A percentile compares a stretch with the other conserved stretches of the same genome.
These are phyloP conservation scores for Nicotiana rustica DNA, from an alignment of 305 asterid species.

Conservation along the genomic window DNA sequence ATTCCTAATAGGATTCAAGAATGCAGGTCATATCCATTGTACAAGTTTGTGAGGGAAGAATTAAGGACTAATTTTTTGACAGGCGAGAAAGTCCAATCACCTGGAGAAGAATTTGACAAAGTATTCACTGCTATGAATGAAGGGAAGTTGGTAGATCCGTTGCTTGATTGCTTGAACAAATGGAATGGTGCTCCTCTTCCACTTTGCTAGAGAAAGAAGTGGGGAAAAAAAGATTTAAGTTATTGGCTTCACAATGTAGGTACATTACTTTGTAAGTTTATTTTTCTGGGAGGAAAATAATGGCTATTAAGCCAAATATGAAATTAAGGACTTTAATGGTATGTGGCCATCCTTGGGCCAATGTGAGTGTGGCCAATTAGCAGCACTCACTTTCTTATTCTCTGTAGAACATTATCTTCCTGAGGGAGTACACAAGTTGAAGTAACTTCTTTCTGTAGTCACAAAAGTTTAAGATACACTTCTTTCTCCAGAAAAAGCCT, in stretches of 20 bases:
- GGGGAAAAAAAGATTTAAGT: not conserved
- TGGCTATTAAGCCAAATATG: no score
- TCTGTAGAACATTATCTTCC: no score
- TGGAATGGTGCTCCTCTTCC: constrained; percentile 84
- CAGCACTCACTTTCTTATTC: no score
- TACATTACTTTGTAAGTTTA: constrained; percentile 26
- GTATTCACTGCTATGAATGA: constrained; percentile 67
- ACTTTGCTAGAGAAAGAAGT: constrained; percentile 42
- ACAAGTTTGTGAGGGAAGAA: constrained; percentile 66
- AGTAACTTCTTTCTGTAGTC: no score
- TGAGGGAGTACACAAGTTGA: no score
- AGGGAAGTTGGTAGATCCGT: constrained; percentile 70
- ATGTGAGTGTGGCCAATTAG: no score
- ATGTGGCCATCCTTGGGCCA: no score
- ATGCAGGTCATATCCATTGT: constrained; percentile 68
- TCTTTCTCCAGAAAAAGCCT: no score
- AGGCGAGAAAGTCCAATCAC: constrained; percentile 62
- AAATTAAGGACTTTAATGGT: no score
- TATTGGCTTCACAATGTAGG: not conserved
- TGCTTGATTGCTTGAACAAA: constrained; percentile 67
- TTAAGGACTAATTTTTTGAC: constrained; percentile 50
- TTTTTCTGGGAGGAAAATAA: not conserved
- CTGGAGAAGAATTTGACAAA: constrained; percentile 77
- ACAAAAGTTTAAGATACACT: no score
- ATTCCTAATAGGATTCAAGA: constrained; percentile 55